Conservation (phyloP, 2,329 filamentous ascomycete species). For the Monilinia laxa region DNA sequence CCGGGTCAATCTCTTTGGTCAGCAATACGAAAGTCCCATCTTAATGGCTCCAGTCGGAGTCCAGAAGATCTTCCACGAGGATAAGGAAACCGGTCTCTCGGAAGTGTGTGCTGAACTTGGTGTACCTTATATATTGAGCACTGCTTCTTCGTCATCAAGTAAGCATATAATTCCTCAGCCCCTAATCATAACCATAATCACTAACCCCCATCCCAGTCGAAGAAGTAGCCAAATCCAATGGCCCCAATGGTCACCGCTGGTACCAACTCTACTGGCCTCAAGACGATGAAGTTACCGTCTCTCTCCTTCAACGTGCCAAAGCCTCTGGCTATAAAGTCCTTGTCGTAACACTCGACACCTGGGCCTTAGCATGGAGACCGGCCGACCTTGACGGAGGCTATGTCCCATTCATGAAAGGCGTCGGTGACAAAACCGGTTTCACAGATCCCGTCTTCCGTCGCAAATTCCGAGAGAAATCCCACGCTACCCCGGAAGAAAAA, state of each 20-base stretch:
- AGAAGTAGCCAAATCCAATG: constrained; percentile 60
- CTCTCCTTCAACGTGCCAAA: constrained; percentile 61
- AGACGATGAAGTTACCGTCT: constrained; percentile 63
- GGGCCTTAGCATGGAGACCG: constrained; percentile 66
- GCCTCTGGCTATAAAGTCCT: constrained; percentile 62
- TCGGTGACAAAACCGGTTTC: constrained; percentile 63
- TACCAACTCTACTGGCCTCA: constrained; percentile 75
- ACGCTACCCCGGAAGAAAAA: constrained; percentile 46
- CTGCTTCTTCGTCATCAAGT: constrained; percentile 49
- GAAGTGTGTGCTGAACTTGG: constrained; percentile 58
- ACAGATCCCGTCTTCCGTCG: constrained; percentile 64
- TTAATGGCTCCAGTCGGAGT: constrained; percentile 69
- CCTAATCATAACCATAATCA: neutral
- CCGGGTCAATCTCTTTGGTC: constrained; percentile 51
- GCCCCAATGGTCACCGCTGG: constrained; percentile 57
- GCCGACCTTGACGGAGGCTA: constrained; percentile 64
- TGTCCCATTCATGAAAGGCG: constrained; percentile 57
- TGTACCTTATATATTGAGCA: constrained; percentile 67
- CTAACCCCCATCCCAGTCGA: constrained; percentile 54
- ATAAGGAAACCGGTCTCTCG: constrained; percentile 64
- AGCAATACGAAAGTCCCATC: constrained; percentile 50
- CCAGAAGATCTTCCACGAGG: constrained; percentile 64
- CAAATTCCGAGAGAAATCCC: constrained; percentile 55
- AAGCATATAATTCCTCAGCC: neutral
- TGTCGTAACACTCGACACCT: constrained; percentile 73